Conservation (phyloP, 169 alveolate genomes). For the Cryptosporidium ubiquitum region DNA sequence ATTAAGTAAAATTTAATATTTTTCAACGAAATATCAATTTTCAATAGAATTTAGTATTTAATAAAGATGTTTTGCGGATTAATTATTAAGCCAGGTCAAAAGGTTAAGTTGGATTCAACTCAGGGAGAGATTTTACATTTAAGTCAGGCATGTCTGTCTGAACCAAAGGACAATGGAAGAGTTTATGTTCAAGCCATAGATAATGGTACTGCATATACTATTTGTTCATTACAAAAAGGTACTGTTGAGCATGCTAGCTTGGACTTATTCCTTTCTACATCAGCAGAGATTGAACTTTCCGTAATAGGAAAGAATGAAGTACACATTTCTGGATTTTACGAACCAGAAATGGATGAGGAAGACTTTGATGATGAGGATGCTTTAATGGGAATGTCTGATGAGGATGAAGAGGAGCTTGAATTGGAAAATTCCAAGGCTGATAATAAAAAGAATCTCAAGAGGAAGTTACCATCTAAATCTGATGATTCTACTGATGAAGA, state of each 20-base stretch:
- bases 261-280: slow-evolving; percentile 88
- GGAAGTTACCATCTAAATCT: slow-evolving; percentile 37
- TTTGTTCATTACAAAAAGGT: slow-evolving; percentile 88
- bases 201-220: slow-evolving; percentile 82
- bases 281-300: slow-evolving; percentile 82
- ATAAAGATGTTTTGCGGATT: slow-evolving; percentile 76
- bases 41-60: neutral
- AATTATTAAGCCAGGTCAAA: slow-evolving; percentile 78
- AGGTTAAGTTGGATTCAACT: slow-evolving; percentile 76
- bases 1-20: neutral
- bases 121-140: slow-evolving; percentile 84
- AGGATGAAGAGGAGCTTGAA: slow-evolving; percentile 75
- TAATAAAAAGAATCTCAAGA: slow-evolving; percentile 32
- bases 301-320: slow-evolving; percentile 89
- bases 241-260: slow-evolving; percentile 86
- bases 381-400: slow-evolving; percentile 76
- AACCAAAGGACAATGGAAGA: slow-evolving; percentile 87
- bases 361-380: slow-evolving; percentile 79
- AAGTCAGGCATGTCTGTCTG: slow-evolving; percentile 88
- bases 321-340: slow-evolving; percentile 89
- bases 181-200: slow-evolving; percentile 88
- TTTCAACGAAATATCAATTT: neutral
- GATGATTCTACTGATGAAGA: slow-evolving; percentile 76
- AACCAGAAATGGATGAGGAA: slow-evolving; percentile 82
- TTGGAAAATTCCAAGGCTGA: neutral